These are phyloP conservation scores for Magnusiomyces magnusii DNA, from an alignment of 1,139 yeast species.

Conservation along the genomic window DNA sequence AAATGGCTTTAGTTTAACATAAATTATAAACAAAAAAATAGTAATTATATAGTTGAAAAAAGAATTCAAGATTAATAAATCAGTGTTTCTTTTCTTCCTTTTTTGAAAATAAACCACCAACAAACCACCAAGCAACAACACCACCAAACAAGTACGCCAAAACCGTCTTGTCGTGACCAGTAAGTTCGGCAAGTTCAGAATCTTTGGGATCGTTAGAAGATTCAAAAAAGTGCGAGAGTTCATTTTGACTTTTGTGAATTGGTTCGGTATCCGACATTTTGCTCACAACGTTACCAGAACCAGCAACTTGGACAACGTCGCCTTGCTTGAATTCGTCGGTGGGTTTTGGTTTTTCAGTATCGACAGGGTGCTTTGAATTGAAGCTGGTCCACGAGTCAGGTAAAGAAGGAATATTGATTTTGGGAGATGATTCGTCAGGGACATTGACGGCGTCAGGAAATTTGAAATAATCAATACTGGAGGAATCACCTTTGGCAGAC, in stretches of 20 bases:
- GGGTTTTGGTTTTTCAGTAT: slow-evolving; percentile 12
- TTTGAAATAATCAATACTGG: slow-evolving; percentile 37
- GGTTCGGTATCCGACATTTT: slow-evolving; percentile 15
- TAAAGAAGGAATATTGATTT: slow-evolving; percentile 36
- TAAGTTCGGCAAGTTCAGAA: slow-evolving; percentile 17
- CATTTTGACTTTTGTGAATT: slow-evolving; percentile 10
- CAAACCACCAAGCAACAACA: slow-evolving; percentile 33
- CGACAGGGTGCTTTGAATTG: slow-evolving; percentile 6
- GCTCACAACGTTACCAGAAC: slow-evolving; percentile 17
- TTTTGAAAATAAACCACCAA: slow-evolving; percentile 20
- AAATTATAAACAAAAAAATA: no score
- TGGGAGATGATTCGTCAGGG: slow-evolving; percentile 24
- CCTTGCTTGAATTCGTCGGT: slow-evolving; percentile 21
- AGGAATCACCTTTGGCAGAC: slow-evolving; percentile 36
- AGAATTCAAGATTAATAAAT: no score
- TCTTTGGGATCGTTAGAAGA: slow-evolving; percentile 20
- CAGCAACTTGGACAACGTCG: slow-evolving; percentile 21
- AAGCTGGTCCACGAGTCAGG: slow-evolving; percentile 27
- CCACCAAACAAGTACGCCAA: slow-evolving; percentile 29
- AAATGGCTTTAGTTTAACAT: no score
- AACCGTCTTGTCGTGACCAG: slow-evolving; percentile 27
- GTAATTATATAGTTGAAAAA: no score
- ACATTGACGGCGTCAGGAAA: slow-evolving; percentile 29
- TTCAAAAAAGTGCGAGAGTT: slow-evolving; percentile 15
- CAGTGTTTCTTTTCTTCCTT: background rate